Percentiles rank a stretch among this genome's conserved stretches.
Evolutionary conservation across 352 stramenopile genomes (phyloP).

Genomic region (Pythium brachiatum): DNA sequence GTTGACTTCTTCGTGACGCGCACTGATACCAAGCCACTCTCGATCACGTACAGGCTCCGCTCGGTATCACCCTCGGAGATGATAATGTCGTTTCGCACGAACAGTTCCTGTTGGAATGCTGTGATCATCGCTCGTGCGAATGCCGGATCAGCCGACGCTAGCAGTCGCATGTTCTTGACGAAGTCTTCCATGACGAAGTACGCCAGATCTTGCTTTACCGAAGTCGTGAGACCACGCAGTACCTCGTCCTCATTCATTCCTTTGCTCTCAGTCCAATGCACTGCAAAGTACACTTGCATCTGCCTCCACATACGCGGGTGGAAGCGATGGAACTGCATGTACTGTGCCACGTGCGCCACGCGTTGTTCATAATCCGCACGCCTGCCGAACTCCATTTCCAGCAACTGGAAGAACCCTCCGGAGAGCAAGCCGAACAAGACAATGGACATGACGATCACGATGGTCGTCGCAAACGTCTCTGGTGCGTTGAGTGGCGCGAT

Average conservation of each 20-base stretch:
- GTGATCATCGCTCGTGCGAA: slow-evolving; percentile 62
- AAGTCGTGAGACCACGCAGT: slow-evolving; percentile 45
- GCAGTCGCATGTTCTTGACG: slow-evolving; percentile 56
- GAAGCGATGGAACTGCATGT: slow-evolving; percentile 66
- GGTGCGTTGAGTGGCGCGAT: slow-evolving; percentile 58
- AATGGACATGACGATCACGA: slow-evolving; percentile 66
- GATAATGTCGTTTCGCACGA: slow-evolving; percentile 72
- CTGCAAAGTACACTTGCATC: slow-evolving; percentile 73
- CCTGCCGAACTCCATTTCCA: slow-evolving; percentile 60
- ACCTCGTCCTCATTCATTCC: slow-evolving; percentile 58
- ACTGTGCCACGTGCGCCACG: slow-evolving; percentile 53
- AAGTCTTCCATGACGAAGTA: slow-evolving; percentile 63
- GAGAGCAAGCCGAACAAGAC: slow-evolving; percentile 70
- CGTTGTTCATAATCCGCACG: slow-evolving; percentile 65
- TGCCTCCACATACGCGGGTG: slow-evolving; percentile 51
- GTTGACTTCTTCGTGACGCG: slow-evolving; percentile 24
- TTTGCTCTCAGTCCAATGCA: slow-evolving; percentile 68
- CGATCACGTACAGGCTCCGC: slow-evolving; percentile 66
- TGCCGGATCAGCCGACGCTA: slow-evolving; percentile 50
- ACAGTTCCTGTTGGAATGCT: slow-evolving; percentile 71
- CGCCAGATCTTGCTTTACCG: slow-evolving; percentile 56
- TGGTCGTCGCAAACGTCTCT: slow-evolving; percentile 50
- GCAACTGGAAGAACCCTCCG: slow-evolving; percentile 67
- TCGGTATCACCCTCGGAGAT: slow-evolving; percentile 60
- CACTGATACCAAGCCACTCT: slow-evolving; percentile 44